Conservation (phyloP, 2,329 filamentous ascomycete species). For the Fusarium sp. region DNA sequence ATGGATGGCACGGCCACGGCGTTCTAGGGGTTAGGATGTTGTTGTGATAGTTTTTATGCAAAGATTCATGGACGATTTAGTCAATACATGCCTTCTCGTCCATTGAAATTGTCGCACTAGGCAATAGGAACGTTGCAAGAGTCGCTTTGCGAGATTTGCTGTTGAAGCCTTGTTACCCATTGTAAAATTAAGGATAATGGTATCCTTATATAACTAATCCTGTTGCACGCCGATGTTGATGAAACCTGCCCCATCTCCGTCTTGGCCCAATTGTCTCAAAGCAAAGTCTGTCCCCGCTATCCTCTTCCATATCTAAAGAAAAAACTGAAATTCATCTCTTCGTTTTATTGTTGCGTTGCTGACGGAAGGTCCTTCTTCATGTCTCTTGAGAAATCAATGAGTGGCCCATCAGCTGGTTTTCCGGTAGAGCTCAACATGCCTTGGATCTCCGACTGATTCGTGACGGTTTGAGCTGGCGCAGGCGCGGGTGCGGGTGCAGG, state of each 20-base stretch:
- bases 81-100: constrained; percentile 27
- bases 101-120: constrained; percentile 28
- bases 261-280: constrained; percentile 35
- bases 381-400: constrained; percentile 66
- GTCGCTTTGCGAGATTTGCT: constrained; percentile 32
- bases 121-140: constrained; percentile 17
- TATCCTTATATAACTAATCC: constrained; percentile 43
- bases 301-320: constrained; percentile 28
- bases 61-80: constrained; percentile 29
- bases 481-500: too few relatives aligned
- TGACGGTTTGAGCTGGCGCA: not conserved
- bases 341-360: constrained; percentile 38
- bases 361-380: constrained; percentile 60
- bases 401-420: constrained; percentile 57
- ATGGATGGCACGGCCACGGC: constrained; percentile 38
- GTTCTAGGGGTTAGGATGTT: constrained; percentile 39
- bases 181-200: constrained; percentile 40
- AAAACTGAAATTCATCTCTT: constrained; percentile 22
- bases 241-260: constrained; percentile 29
- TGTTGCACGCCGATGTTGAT: constrained; percentile 42
- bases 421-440: constrained; percentile 58
- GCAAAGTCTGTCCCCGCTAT: constrained; percentile 25
- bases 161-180: constrained; percentile 44
- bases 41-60: constrained; percentile 35
- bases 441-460: constrained; percentile 52